Base-by-base conservation (phyloP, 192 early-diverging fungal genomes). In the Lobosporangium transversale region DNA sequence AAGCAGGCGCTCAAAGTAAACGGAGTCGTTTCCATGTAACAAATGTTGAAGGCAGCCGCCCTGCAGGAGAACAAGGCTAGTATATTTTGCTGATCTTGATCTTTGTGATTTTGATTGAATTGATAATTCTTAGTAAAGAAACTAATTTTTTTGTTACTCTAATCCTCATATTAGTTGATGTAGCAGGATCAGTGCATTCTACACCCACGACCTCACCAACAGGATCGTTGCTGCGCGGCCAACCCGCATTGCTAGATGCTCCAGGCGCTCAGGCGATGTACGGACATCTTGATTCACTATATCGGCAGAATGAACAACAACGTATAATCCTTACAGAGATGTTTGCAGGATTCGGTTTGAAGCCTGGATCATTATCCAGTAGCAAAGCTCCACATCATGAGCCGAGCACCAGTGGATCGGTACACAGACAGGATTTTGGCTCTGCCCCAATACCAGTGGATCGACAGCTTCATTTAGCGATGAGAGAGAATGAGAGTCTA, bases 301-400 rank as follows among this genome's bases (percentile, higher is more conserved):
- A 84, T 20, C 75, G 82, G 17, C 85, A 87, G 32, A 87, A 81
- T 42, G 85, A 87, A 27, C 62, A 61, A 5, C 83, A 84, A 43
- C 78, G 75, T 2, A 48, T 21, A 17, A 52, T 84, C 8, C 30
- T 87, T 10, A 62, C 58, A 9, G 85, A 85, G 26, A 44, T 83
- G 6, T 69, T 57, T 50, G 49, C 37, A 26, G 66, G 58, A 47
- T 33, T 70, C 26, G 67, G 73, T 10, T 1, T 76, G 40, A 67
- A 67, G 53, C n/a, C 53, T 27, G 37, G 56, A 4, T 18, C 51
- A 1, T 27, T 9, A 24, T 6, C 51, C 10, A 53, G 1, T 31
- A 53, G 6, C 15, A 53, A 53, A 17, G 12, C 12, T 17, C 18
- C 30, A 14, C 18, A 4, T 18, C 9, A 53, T 6, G 1, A 6